phyloP scores from a whole-genome alignment of 768 basidiomycete species.

The Mrakia blollopis region DNA sequence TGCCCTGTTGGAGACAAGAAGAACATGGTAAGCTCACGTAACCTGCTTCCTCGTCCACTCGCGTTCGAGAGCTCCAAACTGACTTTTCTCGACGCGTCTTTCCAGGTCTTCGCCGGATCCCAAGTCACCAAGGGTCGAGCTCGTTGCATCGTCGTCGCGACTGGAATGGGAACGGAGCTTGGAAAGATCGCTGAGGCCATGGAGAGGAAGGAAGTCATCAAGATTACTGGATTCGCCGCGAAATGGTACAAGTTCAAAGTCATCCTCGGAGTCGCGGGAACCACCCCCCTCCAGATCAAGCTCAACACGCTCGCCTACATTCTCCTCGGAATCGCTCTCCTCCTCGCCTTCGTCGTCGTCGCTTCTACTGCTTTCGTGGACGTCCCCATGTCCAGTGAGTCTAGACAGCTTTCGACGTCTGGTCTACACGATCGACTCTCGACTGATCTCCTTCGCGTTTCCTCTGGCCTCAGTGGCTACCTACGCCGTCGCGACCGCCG shows the following conservation, averaged over 20 bases:
- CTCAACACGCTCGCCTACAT: slow-evolving; percentile 46
- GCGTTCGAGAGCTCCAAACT: too few relatives aligned
- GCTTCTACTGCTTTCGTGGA: slow-evolving; percentile 44
- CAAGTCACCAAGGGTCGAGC: slow-evolving; percentile 53
- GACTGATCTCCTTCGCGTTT: too few relatives aligned
- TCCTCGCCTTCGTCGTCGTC: slow-evolving; percentile 46
- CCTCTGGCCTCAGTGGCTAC: slow-evolving; percentile 38
- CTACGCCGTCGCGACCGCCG: slow-evolving; percentile 45
- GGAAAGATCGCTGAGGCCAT: slow-evolving; percentile 46
- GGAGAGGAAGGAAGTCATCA: slow-evolving; percentile 42
- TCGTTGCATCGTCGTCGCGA: slow-evolving; percentile 50
- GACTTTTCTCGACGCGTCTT: background rate
- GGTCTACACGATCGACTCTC: too few relatives aligned
- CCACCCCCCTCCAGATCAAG: slow-evolving; percentile 50
- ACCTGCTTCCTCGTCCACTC: background rate
- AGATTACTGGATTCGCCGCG: slow-evolving; percentile 38
- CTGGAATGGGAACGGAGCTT: slow-evolving; percentile 55
- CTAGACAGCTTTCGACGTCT: too few relatives aligned
- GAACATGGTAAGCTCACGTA: slow-evolving; percentile 45
- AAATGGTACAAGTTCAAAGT: slow-evolving; percentile 51
- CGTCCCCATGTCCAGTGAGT: slow-evolving; percentile 38
- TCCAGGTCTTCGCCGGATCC: slow-evolving; percentile 47
- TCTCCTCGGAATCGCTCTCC: slow-evolving; percentile 40
- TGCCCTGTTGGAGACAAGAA: slow-evolving; percentile 49
- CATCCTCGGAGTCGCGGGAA: slow-evolving; percentile 46